phyloP scores from a whole-genome alignment of 1,284 basidiomycete genomes.

The Austroboletus niveus region DNA sequence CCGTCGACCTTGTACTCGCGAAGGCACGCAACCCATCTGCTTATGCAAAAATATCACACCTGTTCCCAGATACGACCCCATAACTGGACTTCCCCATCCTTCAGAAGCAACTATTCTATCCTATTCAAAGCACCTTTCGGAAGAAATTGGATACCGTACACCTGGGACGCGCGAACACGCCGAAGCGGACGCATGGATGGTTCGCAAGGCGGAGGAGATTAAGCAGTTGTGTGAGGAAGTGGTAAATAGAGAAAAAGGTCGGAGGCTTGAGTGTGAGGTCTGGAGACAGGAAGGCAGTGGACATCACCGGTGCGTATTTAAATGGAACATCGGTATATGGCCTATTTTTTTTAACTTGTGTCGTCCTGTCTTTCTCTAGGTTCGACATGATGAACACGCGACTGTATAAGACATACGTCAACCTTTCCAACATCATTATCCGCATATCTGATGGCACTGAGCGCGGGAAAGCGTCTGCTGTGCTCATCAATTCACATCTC shows the following conservation, averaged over 20 bases:
- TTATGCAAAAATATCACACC: neutral
- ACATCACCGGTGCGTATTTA: constrained; percentile 66
- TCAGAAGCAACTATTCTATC: constrained; percentile 68
- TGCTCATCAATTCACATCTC: constrained; percentile 89
- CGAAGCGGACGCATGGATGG: constrained; percentile 82
- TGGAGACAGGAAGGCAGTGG: constrained; percentile 87
- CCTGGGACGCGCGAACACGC: constrained; percentile 91
- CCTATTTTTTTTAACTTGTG: neutral
- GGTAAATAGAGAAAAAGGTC: constrained; percentile 42
- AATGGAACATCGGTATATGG: neutral
- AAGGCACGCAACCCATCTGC: neutral
- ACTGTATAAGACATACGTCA: constrained; percentile 89
- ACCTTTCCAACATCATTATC: constrained; percentile 87
- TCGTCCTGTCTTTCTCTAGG: constrained; percentile 36
- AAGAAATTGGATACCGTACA: constrained; percentile 88
- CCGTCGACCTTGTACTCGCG: neutral
- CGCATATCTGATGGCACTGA: constrained; percentile 82
- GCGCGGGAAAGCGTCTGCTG: constrained; percentile 73
- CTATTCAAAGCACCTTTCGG: constrained; percentile 65
- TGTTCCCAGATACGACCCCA: constrained; percentile 47
- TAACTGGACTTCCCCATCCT: constrained; percentile 61
- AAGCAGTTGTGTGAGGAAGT: constrained; percentile 59
- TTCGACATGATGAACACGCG: constrained; percentile 85
- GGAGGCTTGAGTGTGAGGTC: constrained; percentile 80
- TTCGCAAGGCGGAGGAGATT: constrained; percentile 61